These are phyloP conservation scores for Fusarium secorum DNA, from an alignment of 2,329 filamentous ascomycete genomes.

Conservation along the genomic window DNA sequence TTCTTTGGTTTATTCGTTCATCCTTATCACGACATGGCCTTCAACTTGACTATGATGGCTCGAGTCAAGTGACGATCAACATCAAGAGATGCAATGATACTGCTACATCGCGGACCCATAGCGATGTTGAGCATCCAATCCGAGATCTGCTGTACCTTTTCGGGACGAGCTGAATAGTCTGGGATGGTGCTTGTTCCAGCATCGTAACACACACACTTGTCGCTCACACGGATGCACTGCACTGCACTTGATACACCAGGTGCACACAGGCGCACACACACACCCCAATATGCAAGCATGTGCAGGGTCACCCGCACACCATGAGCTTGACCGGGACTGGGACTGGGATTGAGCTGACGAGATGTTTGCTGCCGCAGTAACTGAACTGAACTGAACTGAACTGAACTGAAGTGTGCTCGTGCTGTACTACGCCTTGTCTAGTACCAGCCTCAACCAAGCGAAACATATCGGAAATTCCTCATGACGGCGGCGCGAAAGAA, in stretches of 20 bases:
- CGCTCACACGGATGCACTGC: background rate
- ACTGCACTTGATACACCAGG: background rate
- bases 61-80: background rate
- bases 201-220: background rate
- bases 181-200: conserved; percentile 1
- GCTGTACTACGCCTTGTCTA: background rate
- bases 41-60: background rate
- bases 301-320: conserved; percentile 3
- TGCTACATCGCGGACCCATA: background rate
- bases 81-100: background rate
- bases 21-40: background rate
- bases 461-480: background rate
- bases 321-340: background rate
- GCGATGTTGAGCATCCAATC: conserved; percentile 2
- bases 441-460: conserved; percentile 1
- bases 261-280: background rate
- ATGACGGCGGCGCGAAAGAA: conserved; percentile 27
- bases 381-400: background rate
- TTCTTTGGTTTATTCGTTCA: background rate
- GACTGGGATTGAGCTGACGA: conserved; percentile 20
- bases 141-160: conserved; percentile 13
- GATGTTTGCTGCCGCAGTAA: background rate
- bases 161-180: conserved; percentile 7
- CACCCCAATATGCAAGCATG: conserved; percentile 7
- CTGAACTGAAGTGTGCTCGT: background rate